Evolutionary conservation across 768 basidiomycete genomes (phyloP).

Genomic region (Pleurotus platypus): DNA sequence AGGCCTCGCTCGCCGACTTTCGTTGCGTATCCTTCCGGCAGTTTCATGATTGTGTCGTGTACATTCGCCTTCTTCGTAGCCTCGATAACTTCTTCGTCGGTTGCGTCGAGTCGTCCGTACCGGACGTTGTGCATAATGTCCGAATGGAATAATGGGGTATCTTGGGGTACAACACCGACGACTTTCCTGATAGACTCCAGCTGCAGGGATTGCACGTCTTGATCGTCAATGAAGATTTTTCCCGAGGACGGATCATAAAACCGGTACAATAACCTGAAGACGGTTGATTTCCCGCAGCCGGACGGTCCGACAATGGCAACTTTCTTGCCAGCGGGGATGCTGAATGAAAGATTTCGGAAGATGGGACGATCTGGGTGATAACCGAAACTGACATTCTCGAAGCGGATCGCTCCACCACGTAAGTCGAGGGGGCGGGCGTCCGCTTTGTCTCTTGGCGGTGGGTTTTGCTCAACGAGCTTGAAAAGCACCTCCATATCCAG

Average conservation of each 20-base stretch:
- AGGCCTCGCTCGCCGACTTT: conserved; percentile 94
- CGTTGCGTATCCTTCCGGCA: conserved; percentile 87
- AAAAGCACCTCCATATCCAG: conserved; percentile 97
- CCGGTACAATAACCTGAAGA: conserved; percentile 89
- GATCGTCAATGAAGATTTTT: conserved; percentile 82
- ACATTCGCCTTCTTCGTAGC: conserved; percentile 88
- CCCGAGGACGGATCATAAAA: conserved; percentile 89
- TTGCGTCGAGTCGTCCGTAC: conserved; percentile 86
- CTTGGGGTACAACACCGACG: conserved; percentile 96
- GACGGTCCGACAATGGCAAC: conserved; percentile 96
- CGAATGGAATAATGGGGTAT: conserved; percentile 95
- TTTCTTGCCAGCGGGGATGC: conserved; percentile 93
- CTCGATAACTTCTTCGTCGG: conserved; percentile 83
- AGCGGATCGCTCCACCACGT: conserved; percentile 83
- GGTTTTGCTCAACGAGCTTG: conserved; percentile 81
- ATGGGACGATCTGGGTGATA: conserved; percentile 93
- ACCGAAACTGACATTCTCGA: conserved; percentile 88
- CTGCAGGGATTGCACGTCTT: conserved; percentile 74
- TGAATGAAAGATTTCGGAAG: conserved; percentile 84
- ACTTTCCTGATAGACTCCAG: conserved; percentile 65
- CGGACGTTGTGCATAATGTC: conserved; percentile 94
- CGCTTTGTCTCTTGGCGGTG: conserved; percentile 71
- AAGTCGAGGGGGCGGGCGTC: conserved; percentile 65
- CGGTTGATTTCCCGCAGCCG: conserved; percentile 96
- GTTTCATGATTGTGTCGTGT: conserved; percentile 68